These are phyloP conservation scores for Mitragyna speciosa DNA, from an alignment of 257 asterid species.

Conservation along the genomic window DNA sequence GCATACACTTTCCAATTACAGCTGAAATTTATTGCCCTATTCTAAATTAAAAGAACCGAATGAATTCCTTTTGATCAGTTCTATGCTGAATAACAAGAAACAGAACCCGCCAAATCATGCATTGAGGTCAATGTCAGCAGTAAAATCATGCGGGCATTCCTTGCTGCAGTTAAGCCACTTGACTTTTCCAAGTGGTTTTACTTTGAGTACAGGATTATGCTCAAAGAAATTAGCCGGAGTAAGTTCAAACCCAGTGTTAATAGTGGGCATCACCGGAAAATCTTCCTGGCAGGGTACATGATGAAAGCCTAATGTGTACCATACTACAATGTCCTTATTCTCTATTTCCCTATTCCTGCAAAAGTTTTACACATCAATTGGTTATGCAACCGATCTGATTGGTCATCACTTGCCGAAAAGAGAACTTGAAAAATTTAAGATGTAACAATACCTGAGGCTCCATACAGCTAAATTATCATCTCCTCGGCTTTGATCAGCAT, in stretches of 20 bases:
- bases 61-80: background rate
- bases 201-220: slow-evolving; percentile 51
- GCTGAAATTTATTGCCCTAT: background rate
- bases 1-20: background rate
- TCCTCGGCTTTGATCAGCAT: slow-evolving; percentile 35
- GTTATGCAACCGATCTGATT: background rate
- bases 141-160: background rate
- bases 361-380: background rate
- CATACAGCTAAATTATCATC: slow-evolving; percentile 10
- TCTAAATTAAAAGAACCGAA: background rate
- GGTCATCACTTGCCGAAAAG: background rate
- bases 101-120: background rate
- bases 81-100: background rate
- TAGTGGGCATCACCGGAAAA: slow-evolving; percentile 31
- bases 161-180: slow-evolving; percentile 7
- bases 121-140: background rate
- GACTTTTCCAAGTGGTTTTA: slow-evolving; percentile 12
- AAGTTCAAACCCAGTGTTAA: slow-evolving; percentile 30
- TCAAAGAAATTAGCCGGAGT: slow-evolving; percentile 61
- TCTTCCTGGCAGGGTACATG: slow-evolving; percentile 87
- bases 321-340: slow-evolving; percentile 74
- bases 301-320: slow-evolving; percentile 88
- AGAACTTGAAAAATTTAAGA: background rate
- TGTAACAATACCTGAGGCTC: slow-evolving; percentile 11
- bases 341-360: slow-evolving; percentile 73